These are phyloP conservation scores for Botrytis paeoniae DNA, from an alignment of 2,329 filamentous ascomycete genomes.

Conservation along the genomic window DNA sequence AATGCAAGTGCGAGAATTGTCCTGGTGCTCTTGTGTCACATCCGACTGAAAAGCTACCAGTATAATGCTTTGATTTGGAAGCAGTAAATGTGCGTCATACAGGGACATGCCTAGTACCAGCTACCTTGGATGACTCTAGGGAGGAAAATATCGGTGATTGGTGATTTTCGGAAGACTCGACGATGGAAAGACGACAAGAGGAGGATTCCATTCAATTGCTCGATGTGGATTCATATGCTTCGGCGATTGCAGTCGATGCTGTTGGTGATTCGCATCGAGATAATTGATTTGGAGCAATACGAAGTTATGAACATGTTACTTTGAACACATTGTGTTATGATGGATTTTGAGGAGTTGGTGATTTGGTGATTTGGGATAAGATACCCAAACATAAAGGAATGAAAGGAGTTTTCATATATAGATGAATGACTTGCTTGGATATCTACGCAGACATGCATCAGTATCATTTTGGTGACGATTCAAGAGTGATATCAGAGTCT, in stretches of 20 bases:
- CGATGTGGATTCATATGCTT: neutral
- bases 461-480: neutral
- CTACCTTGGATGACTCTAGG: neutral
- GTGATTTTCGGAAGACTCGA: neutral
- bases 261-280: neutral
- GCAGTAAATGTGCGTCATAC: too few relatives aligned
- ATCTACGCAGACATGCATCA: neutral
- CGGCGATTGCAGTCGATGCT: neutral
- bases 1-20: conserved; percentile 26
- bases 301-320: neutral
- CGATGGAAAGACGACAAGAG: neutral
- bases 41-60: conserved; percentile 22
- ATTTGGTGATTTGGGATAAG: neutral
- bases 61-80: conserved; percentile 11
- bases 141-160: neutral
- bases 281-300: neutral
- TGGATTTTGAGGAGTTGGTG: neutral
- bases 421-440: neutral
- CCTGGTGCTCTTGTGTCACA: conserved; percentile 17
- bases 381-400: neutral
- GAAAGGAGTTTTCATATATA: too few relatives aligned
- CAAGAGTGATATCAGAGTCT: neutral
- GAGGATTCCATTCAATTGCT: neutral
- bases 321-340: neutral
- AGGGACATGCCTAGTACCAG: too few relatives aligned